These are phyloP conservation scores for Triangularia setosa DNA, from an alignment of 2,329 filamentous ascomycete species.

Conservation along the genomic window DNA sequence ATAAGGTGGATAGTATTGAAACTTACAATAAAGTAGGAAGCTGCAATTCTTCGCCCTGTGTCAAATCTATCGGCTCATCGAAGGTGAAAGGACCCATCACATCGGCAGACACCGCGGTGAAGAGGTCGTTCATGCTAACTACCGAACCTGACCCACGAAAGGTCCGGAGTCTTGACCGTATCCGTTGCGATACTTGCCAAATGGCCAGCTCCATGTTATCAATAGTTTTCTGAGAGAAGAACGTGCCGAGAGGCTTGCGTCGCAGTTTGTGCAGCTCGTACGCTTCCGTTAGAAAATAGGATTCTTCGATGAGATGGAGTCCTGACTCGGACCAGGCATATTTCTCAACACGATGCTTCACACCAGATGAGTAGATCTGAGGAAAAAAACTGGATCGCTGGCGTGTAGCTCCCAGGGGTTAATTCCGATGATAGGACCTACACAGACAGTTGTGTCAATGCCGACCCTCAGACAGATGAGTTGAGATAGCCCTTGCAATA, in stretches of 20 bases:
- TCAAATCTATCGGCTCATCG: neutral
- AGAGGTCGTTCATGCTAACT: neutral
- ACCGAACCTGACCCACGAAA: neutral
- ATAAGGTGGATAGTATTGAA: neutral
- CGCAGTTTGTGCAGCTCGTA: neutral
- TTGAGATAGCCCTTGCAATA: slow-evolving; percentile 49
- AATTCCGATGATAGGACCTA: slow-evolving; percentile 30
- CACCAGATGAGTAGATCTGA: slow-evolving; percentile 24
- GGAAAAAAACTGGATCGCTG: slow-evolving; percentile 30
- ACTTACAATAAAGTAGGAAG: neutral
- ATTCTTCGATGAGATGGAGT: slow-evolving; percentile 10
- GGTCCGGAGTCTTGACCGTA: neutral
- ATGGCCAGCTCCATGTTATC: neutral
- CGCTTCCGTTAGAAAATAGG: neutral
- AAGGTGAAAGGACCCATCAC: neutral
- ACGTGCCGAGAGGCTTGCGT: slow-evolving; percentile 1
- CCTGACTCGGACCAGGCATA: neutral
- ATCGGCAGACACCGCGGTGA: neutral
- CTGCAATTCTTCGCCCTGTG: neutral
- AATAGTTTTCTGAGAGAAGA: neutral
- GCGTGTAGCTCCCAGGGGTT: slow-evolving; percentile 32
- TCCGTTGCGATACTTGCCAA: neutral
- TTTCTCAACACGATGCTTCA: slow-evolving; percentile 8
- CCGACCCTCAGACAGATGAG: slow-evolving; percentile 2
- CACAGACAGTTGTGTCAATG: slow-evolving; percentile 14